Base-by-base conservation (phyloP, 192 early-diverging fungal species). In the Geranomyces variabilis region DNA sequence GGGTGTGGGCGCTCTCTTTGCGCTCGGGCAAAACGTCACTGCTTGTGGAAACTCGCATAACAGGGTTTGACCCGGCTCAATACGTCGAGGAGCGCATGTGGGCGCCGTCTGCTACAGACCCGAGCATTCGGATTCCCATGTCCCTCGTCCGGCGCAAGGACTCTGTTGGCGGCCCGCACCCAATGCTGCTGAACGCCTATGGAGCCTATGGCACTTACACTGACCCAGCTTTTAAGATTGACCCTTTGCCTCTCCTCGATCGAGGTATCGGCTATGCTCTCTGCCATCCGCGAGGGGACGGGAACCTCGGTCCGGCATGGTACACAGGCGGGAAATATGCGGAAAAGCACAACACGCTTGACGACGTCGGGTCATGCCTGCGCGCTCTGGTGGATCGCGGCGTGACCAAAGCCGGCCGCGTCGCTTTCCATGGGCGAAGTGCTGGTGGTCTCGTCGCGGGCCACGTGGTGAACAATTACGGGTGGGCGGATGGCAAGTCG, bases 241-340 rank as follows among this genome's bases (percentile, higher is more conserved):
- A 49, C 19, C 21, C 72, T 36, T 66, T 83, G 29, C 69, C 81
- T 7, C 67, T 83, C 6, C 59, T 83, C 14, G 41, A 73, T 24
- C 41, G 78, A 29, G 77, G 77, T 14, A 48, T 78, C 44, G 33
- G 47, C 29, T 66, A 49, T 51, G 81, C 81, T 14, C 60, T 78
- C 6, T 83, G 81, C 60, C 81, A 83, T 65, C 81, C 81, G 28
- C 67, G 79, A n/a, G 81, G 81, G 22, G 81, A 83, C 67, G 79
- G 28, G 7, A 79, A 83, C 67, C 15, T 78, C 2, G 81, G 81
- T 19, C 58, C 41, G 29, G n/a, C 12, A 8, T 83, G 79, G 79
- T 83, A 83, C 58, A 7, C 24, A 22, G 55, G 60, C 17, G 81
- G 78, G 19, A 83, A 83, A 36, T 74, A 62, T n/a, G 69, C 64